Base-by-base conservation (phyloP, 1,139 yeast species). In the Protomyces gravidus region DNA sequence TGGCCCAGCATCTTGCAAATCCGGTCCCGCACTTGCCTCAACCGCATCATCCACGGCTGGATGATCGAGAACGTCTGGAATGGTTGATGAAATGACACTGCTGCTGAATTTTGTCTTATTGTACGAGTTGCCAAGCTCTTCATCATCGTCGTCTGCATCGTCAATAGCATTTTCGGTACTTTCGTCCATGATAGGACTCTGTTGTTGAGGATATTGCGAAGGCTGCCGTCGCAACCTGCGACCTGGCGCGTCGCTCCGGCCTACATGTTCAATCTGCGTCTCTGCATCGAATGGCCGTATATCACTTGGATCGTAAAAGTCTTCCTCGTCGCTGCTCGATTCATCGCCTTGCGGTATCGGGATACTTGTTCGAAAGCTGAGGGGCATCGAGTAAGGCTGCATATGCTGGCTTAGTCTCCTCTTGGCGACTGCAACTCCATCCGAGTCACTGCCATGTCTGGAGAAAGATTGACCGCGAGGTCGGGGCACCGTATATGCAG, bases 341-440 rank as follows among this genome's bases (percentile, higher is more conserved):
- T 53, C 58, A 21, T 46, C 58, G 17, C 36, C 46, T 13, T 45
- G 36, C 9, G 58, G 58, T 51, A 53, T 53, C 15, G 58, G 58
- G 19, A 53, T 45, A 25, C 46, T 53, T 17, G 58, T 53, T 26
- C 51, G 45, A 27, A 53, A 53, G 5, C 51, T 45, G 6, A 53
- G n/a, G 26, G 50, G 58, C 46, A 46, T 33, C 23, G 58, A 53
- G 11, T 26, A 19, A 3, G 58, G 47, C 13, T 25, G 58, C 17
- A 40, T 33, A 6, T 33, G 33, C 11, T 42, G 17, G 36, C 58
- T 53, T 51, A 42, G 25, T 3, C 51, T 32, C 3, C 58, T 45
- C 9, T 32, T 53, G 13, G 39, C 33, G 6, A 53, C 48, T 2
- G 33, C 47, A 26, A 53, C 13, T 13, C 26, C 15, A 28, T 42